Percentiles rank a stretch among this genome's conserved stretches.
Evolutionary conservation across 768 basidiomycete species (phyloP).

Genomic region (Phaeotremella skinneri): DNA sequence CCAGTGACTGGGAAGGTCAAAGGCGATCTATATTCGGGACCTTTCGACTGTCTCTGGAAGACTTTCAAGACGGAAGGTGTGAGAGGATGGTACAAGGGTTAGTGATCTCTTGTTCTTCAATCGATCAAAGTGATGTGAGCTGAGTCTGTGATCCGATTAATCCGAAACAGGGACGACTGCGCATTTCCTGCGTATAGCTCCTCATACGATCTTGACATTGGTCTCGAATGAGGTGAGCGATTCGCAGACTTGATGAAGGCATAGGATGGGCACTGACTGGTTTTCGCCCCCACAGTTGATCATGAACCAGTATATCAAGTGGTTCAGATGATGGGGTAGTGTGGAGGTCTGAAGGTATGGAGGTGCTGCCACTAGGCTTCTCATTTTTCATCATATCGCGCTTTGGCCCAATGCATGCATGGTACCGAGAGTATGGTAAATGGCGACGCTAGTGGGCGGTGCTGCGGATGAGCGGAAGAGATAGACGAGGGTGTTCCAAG

Average conservation of each 20-base stretch:
- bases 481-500: too few species aligned
- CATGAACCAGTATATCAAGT: slow-evolving; percentile 43
- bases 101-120: slow-evolving; percentile 10
- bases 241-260: background rate
- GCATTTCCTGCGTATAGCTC: slow-evolving; percentile 87
- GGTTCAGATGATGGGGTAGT: background rate
- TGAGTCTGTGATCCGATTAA: too few species aligned
- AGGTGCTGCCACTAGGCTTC: background rate
- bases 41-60: slow-evolving; percentile 95
- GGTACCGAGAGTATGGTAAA: too few species aligned
- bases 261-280: too few species aligned
- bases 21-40: slow-evolving; percentile 81
- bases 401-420: too few species aligned
- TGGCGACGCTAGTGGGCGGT: too few species aligned
- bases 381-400: too few species aligned
- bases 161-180: slow-evolving; percentile 74
- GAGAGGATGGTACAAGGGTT: slow-evolving; percentile 93
- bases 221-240: slow-evolving; percentile 65
- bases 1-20: slow-evolving; percentile 51
- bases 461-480: too few species aligned
- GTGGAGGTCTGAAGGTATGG: background rate
- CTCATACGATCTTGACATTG: slow-evolving; percentile 85
- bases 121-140: background rate
- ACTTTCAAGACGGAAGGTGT: slow-evolving; percentile 86
- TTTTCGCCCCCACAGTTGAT: slow-evolving; percentile 29